Percentiles rank a stretch among this genome's conserved stretches.
Evolutionary conservation across 2,329 filamentous ascomycete genomes (phyloP).

Genomic region (Hypocrella siamensis): DNA sequence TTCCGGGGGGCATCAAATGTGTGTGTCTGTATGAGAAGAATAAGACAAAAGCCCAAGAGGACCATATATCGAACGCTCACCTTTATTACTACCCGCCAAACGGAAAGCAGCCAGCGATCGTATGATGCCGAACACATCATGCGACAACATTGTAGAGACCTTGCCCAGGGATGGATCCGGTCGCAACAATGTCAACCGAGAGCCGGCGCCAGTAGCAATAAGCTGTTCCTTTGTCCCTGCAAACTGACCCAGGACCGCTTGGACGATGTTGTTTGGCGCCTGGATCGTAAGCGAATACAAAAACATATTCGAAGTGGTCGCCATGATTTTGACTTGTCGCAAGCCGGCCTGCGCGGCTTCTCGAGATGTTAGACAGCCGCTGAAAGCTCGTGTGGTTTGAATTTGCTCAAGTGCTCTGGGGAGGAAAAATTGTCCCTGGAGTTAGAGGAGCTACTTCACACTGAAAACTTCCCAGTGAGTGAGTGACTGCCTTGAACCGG

Average conservation of each 20-base stretch:
- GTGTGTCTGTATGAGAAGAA: too few species aligned
- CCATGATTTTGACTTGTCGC: conserved; percentile 51
- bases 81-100: conserved; percentile 86
- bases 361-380: neutral
- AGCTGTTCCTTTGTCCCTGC: conserved; percentile 94
- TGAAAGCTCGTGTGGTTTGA: neutral
- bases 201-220: conserved; percentile 86
- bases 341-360: conserved; percentile 34
- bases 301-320: conserved; percentile 96
- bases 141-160: conserved; percentile 70
- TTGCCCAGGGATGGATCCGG: conserved; percentile 77
- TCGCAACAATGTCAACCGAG: conserved; percentile 72
- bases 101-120: conserved; percentile 77
- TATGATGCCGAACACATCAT: conserved; percentile 94
- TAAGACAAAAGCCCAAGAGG: neutral
- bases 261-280: conserved; percentile 73
- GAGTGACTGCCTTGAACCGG: too few species aligned
- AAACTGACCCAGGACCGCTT: conserved; percentile 90
- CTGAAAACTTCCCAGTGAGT: too few species aligned
- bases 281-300: conserved; percentile 96
- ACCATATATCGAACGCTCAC: conserved; percentile 41
- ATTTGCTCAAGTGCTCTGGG: too few species aligned
- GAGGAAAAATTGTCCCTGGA: too few species aligned
- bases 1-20: too few species aligned
- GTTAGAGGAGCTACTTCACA: too few species aligned